Evolutionary conservation across 2,329 filamentous ascomycete species (phyloP).

Genomic region (Trichoderma sp.): DNA sequence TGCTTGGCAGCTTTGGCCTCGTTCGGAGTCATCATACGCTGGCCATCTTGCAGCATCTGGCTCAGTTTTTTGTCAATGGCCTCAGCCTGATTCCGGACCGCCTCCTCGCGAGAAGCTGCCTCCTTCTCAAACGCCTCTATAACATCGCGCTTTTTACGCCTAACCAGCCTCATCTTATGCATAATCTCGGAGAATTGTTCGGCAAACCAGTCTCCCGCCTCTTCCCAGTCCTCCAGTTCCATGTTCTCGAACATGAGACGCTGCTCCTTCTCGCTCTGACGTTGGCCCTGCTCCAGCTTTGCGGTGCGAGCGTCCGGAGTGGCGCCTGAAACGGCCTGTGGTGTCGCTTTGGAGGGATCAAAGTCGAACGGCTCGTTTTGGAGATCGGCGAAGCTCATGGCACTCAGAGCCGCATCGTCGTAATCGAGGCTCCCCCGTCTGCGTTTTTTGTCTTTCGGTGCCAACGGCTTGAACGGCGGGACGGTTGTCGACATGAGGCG

Average conservation of each 20-base stretch:
- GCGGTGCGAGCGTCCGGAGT: conserved; percentile 43
- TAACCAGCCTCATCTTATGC: conserved; percentile 45
- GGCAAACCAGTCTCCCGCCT: conserved; percentile 58
- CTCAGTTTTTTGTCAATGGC: conserved; percentile 53
- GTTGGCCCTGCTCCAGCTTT: conserved; percentile 50
- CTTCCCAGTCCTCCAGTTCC: conserved; percentile 56
- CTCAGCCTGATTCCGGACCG: conserved; percentile 50
- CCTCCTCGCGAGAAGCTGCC: conserved; percentile 52
- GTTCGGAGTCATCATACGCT: conserved; percentile 52
- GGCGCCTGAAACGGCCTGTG: conserved; percentile 35
- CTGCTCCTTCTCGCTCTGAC: conserved; percentile 45
- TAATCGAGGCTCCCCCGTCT: conserved; percentile 50
- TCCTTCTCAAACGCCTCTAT: conserved; percentile 53
- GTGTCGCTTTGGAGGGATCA: conserved; percentile 49
- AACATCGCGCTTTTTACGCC: conserved; percentile 48
- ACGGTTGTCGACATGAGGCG: conserved; percentile 26
- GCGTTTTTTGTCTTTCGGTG: conserved; percentile 37
- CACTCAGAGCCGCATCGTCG: conserved; percentile 52
- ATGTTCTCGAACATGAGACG: conserved; percentile 51
- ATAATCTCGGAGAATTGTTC: conserved; percentile 51
- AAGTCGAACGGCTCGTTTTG: conserved; percentile 54
- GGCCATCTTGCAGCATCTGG: conserved; percentile 55
- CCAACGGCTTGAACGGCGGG: conserved; percentile 18
- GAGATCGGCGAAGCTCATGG: conserved; percentile 52
- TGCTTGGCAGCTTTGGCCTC: conserved; percentile 4